These are phyloP conservation scores for Macrolepiota fuliginosa DNA, from an alignment of 768 basidiomycete genomes.

Conservation along the genomic window DNA sequence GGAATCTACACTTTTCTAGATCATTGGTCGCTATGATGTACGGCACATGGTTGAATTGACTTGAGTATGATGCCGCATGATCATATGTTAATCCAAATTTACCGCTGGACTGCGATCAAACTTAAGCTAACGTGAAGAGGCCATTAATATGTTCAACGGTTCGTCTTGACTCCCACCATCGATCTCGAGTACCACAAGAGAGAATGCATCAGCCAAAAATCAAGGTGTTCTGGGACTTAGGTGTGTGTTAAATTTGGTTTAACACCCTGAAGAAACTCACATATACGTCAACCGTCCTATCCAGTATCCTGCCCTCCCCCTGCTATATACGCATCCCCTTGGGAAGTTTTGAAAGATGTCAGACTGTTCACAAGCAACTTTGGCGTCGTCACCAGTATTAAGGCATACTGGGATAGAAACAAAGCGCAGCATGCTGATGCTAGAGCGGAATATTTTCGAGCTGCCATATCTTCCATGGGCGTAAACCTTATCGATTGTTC, in stretches of 20 bases:
- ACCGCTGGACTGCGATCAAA: no score
- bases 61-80: no score
- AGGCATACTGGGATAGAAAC: slow-evolving; percentile 11
- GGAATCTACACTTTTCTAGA: no score
- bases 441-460: not conserved
- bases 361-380: slow-evolving; percentile 1
- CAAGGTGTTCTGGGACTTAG: slow-evolving; percentile 16
- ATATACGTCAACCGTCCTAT: not conserved
- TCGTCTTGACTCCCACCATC: no score
- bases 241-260: not conserved
- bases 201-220: not conserved
- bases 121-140: no score
- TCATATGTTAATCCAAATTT: no score
- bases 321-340: slow-evolving; percentile 6
- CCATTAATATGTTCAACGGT: no score
- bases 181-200: no score
- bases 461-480: slow-evolving; percentile 5
- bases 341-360: not conserved
- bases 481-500: slow-evolving; percentile 3
- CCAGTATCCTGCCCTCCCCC: slow-evolving; percentile 7
- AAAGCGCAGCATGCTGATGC: not conserved
- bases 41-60: no score
- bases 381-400: slow-evolving; percentile 11
- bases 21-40: no score
- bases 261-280: not conserved